Evolutionary conservation across 108 stramenopile genomes (phyloP).

Genomic region (Nannochloropsis granulata): DNA sequence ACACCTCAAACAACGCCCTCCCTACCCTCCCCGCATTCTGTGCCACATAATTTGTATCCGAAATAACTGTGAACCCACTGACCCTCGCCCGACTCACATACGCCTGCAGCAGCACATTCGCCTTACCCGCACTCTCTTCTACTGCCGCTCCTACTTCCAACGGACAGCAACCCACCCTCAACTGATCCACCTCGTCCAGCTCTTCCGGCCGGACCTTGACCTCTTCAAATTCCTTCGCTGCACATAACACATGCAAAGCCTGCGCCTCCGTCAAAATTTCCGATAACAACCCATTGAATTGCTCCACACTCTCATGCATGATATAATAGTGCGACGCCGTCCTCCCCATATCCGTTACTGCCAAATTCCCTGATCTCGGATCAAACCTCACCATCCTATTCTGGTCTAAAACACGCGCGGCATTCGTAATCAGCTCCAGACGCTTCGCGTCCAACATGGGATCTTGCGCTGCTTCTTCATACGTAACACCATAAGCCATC

Average conservation of each 20-base stretch:
- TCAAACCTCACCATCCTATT: constrained; percentile 74
- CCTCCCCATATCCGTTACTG: constrained; percentile 77
- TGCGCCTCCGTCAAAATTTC: constrained; percentile 53
- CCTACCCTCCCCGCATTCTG: constrained; percentile 88
- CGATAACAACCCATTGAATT: constrained; percentile 59
- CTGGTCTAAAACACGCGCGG: constrained; percentile 53
- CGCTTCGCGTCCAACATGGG: constrained; percentile 30
- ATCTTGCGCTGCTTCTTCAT: constrained; percentile 54
- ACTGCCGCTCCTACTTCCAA: constrained; percentile 45
- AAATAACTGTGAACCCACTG: constrained; percentile 74
- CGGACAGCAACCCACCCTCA: constrained; percentile 19
- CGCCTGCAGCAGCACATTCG: constrained; percentile 73
- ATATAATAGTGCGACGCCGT: constrained; percentile 98
- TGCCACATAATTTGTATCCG: constrained; percentile 91
- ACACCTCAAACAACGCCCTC: constrained; percentile 92
- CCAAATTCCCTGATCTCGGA: constrained; percentile 62
- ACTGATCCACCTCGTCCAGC: constrained; percentile 48
- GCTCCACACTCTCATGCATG: constrained; percentile 73
- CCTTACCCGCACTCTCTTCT: constrained; percentile 72
- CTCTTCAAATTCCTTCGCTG: constrained; percentile 86
- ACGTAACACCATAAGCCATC: constrained; percentile 73
- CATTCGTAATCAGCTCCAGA: constrained; percentile 4
- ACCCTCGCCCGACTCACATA: constrained; percentile 57
- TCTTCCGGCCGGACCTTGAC: constrained; percentile 88
- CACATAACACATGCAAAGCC: constrained; percentile 62